Evolutionary conservation across 768 basidiomycete species (phyloP), one percentile per base, ranked within the genome.

Genomic region (Glaciozyma martinii): DNA sequence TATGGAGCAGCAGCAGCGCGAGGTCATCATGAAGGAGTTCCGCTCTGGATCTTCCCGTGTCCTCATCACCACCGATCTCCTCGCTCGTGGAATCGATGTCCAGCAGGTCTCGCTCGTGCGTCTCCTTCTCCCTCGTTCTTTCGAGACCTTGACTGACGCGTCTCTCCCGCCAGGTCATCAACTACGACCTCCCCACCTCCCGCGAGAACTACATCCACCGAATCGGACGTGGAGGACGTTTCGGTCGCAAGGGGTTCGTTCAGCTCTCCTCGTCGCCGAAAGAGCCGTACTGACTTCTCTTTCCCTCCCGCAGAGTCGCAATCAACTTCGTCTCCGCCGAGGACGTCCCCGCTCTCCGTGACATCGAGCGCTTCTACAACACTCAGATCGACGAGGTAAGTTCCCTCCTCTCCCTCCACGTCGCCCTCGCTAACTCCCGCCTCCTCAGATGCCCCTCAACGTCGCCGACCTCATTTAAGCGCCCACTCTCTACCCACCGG

Each of bases 201-300:
- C 85, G 93, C 71, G 95, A 98, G 80, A 94, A 93, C 81, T 98
- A 98, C 80, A 89, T 98, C 70, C 92, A 97, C 80, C 86, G 94
- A 75, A 94, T 98, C 73, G 95, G 95, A 73, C 88, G 94, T 78
- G 89, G 89, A 64, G 94, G 94, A 69, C 89, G 94, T n/a, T 63
- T 29, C 43, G 49, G 10, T 21, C 37, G 19, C n/a, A n/a, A n/a
- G 49, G 49, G 37, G 37, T 25, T 25, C 27, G 13, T 52, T 15
- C 6, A 3, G 50, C 5, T 13, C 25, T 4, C 15, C 27, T 21
- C 29, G 21, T 23, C 8, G 54, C 30, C 33, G 50, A 29, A 40
- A 40, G 13, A 15, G 7, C 25, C 21, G n/a, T 50, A 7, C 30
- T 23, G 15, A 29, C 23, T 5, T 15, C 50, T 56, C 75, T 97